Percentiles rank a stretch among this genome's conserved stretches.
Conservation (phyloP, 2,329 filamentous ascomycete species). For the Fusarium sp. region DNA sequence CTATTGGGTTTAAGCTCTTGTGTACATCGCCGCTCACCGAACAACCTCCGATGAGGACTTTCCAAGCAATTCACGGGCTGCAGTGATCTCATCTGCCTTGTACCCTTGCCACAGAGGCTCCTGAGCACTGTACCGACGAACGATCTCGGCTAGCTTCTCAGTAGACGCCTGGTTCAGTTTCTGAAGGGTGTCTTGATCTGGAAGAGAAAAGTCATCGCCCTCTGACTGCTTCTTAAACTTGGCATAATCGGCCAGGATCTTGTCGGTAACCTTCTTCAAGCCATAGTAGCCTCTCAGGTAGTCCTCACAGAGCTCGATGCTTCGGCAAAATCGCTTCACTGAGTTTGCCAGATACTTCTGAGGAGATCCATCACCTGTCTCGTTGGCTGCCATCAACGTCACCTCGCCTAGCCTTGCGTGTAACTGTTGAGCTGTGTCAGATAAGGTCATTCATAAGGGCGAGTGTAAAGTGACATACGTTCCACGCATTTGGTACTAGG, state of each 20-base stretch:
- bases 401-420: conserved; percentile 91
- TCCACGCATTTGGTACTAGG: conserved; percentile 93
- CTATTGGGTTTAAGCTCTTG: conserved; percentile 26
- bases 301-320: conserved; percentile 92
- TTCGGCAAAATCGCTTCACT: conserved; percentile 88
- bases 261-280: conserved; percentile 76
- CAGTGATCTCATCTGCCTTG: conserved; percentile 78
- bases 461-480: conserved; percentile 70
- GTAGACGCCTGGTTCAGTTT: conserved; percentile 81
- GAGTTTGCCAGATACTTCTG: conserved; percentile 77
- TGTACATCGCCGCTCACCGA: conserved; percentile 55
- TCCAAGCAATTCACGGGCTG: conserved; percentile 77
- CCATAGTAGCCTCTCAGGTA: conserved; percentile 96
- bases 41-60: conserved; percentile 63
- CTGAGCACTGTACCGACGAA: conserved; percentile 72
- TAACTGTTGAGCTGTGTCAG: conserved; percentile 68
- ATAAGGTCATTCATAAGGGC: conserved; percentile 8
- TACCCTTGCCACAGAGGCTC: conserved; percentile 82
- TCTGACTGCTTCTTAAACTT: conserved; percentile 64
- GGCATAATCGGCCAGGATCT: conserved; percentile 61
- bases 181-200: conserved; percentile 71
- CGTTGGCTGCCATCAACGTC: conserved; percentile 77
- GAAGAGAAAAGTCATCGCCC: conserved; percentile 66
- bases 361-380: conserved; percentile 57
- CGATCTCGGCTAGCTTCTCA: conserved; percentile 81